Evolutionary conservation across 1,284 basidiomycete genomes (phyloP).

Genomic region (Pholiota adiposa): DNA sequence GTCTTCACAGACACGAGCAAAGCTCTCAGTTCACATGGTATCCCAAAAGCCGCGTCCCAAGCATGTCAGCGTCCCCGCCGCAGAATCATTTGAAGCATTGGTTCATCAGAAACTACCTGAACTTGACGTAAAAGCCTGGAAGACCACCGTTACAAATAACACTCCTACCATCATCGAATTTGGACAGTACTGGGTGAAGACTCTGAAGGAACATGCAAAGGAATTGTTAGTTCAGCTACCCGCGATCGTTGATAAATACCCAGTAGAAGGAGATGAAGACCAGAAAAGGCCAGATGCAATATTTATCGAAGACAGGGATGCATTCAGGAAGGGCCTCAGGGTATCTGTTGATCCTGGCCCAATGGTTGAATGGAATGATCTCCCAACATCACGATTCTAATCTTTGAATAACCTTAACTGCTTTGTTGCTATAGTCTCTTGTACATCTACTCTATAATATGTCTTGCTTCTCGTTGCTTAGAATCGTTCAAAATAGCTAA

Average conservation of each 20-base stretch:
- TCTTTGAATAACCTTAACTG: neutral
- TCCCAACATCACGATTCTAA: constrained; percentile 52
- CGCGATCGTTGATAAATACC: constrained; percentile 55
- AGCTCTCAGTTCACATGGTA: constrained; percentile 81
- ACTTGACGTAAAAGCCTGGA: constrained; percentile 63
- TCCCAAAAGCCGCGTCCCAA: constrained; percentile 67
- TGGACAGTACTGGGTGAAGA: constrained; percentile 44
- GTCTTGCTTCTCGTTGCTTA: too few relatives aligned
- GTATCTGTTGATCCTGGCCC: constrained; percentile 59
- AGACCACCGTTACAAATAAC: constrained; percentile 50
- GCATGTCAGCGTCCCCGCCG: constrained; percentile 70
- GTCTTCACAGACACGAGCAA: constrained; percentile 68
- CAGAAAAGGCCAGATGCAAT: constrained; percentile 55
- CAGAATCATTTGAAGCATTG: constrained; percentile 63
- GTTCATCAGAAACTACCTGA: constrained; percentile 57
- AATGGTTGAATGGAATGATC: constrained; percentile 70
- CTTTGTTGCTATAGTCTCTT: neutral
- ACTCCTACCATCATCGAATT: constrained; percentile 48
- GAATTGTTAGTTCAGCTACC: constrained; percentile 58
- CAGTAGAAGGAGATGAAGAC: constrained; percentile 52
- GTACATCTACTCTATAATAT: too few relatives aligned
- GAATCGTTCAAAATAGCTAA: too few relatives aligned
- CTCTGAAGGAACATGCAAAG: constrained; percentile 34
- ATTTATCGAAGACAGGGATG: constrained; percentile 69
- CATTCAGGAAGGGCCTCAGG: constrained; percentile 70